Conservation (phyloP, 2,329 filamentous ascomycete species). For the Fusarium vanettenii region DNA sequence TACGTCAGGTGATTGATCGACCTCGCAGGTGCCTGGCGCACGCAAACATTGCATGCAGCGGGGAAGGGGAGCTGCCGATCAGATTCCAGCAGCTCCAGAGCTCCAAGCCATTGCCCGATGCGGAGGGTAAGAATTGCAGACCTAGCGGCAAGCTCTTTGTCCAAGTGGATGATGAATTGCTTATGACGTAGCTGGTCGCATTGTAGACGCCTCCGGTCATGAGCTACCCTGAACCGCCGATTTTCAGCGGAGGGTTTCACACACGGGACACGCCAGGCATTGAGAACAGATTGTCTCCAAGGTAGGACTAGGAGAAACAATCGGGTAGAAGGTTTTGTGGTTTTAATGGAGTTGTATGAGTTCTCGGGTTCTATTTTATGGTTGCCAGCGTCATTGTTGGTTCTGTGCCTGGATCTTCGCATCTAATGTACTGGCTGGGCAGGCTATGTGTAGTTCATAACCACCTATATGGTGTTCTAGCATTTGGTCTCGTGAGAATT, state of each 20-base stretch:
- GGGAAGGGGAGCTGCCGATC: constrained; percentile 37
- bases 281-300: background rate
- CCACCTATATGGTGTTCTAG: background rate
- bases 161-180: constrained; percentile 6
- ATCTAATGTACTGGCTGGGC: background rate
- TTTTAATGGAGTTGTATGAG: background rate
- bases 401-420: background rate
- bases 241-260: background rate
- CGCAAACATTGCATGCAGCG: constrained; percentile 28
- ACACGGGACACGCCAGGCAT: background rate
- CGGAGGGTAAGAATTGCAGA: constrained; percentile 27
- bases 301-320: background rate
- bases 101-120: constrained; percentile 25
- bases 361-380: background rate
- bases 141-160: constrained; percentile 11
- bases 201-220: background rate
- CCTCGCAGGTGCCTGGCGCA: constrained; percentile 23
- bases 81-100: constrained; percentile 30
- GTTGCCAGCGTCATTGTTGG: background rate
- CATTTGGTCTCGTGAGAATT: background rate
- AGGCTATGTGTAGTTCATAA: background rate
- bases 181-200: background rate
- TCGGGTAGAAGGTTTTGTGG: background rate
- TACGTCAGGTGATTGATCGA: constrained; percentile 37
- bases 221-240: constrained; percentile 9